These are phyloP conservation scores for Saccharum spontaneum DNA, from an alignment of 176 grass and related monocot genomes.

Conservation along the genomic window DNA sequence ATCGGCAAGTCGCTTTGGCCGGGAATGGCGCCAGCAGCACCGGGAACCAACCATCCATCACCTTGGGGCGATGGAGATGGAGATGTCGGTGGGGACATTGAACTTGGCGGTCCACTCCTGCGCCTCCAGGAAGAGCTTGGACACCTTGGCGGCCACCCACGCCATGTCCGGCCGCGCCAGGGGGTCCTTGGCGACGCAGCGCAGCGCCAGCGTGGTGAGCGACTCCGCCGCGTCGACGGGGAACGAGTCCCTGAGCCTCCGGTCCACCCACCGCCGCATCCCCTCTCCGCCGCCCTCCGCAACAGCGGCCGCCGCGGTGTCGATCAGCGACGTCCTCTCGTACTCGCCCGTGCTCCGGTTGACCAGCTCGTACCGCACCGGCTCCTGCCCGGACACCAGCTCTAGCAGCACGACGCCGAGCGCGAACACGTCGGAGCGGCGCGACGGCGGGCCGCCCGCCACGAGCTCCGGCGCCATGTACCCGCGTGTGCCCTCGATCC, in stretches of 20 bases:
- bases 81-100: constrained; percentile 64
- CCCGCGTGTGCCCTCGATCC: constrained; percentile 76
- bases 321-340: constrained; percentile 67
- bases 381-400: constrained; percentile 74
- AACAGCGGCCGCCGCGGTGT: constrained; percentile 43
- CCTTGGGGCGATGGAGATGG: constrained; percentile 64
- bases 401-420: constrained; percentile 77
- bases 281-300: constrained; percentile 35
- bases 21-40: neutral
- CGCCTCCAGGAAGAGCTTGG: constrained; percentile 81
- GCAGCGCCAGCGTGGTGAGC: constrained; percentile 62
- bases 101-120: constrained; percentile 51
- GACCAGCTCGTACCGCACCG: constrained; percentile 50
- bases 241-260: constrained; percentile 75
- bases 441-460: constrained; percentile 32
- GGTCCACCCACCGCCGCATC: constrained; percentile 84
- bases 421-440: constrained; percentile 70
- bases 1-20: neutral
- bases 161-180: constrained; percentile 65
- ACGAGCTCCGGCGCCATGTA: constrained; percentile 80
- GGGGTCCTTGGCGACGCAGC: constrained; percentile 52
- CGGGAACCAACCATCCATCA: neutral
- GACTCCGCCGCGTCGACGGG: constrained; percentile 46
- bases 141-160: constrained; percentile 72
- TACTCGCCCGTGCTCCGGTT: constrained; percentile 39